Percentiles rank a stretch among this genome's conserved stretches.
phyloP scores from a whole-genome alignment of 2,329 filamentous ascomycete genomes.

The Didymella segeticola region DNA sequence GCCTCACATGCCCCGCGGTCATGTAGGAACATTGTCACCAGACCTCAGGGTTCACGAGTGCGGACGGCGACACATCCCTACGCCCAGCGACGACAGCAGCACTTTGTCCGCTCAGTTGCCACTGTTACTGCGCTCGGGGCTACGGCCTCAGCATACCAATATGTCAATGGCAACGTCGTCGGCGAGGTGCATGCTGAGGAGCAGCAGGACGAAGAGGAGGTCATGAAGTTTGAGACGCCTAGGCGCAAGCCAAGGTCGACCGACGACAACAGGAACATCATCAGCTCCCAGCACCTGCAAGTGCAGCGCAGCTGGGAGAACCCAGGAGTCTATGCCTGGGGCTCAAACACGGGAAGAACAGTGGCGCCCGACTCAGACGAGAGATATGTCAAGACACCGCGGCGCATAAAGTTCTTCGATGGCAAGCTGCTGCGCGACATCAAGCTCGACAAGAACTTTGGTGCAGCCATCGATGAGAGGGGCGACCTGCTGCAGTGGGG shows the following conservation, averaged over 20 bases:
- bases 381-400: slow-evolving; percentile 77
- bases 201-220: slow-evolving; percentile 56
- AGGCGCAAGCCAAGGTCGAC: slow-evolving; percentile 63
- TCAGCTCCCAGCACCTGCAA: slow-evolving; percentile 87
- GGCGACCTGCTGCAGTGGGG: slow-evolving; percentile 96
- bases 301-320: slow-evolving; percentile 81
- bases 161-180: slow-evolving; percentile 50
- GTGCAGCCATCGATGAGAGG: slow-evolving; percentile 83
- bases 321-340: slow-evolving; percentile 93
- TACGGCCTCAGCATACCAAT: slow-evolving; percentile 54
- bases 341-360: slow-evolving; percentile 84
- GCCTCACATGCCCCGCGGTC: slow-evolving; percentile 30
- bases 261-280: slow-evolving; percentile 75
- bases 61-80: slow-evolving; percentile 46
- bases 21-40: slow-evolving; percentile 36
- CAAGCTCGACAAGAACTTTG: slow-evolving; percentile 82
- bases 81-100: slow-evolving; percentile 54
- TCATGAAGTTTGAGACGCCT: slow-evolving; percentile 72
- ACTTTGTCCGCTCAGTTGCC: slow-evolving; percentile 53
- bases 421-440: slow-evolving; percentile 83
- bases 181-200: slow-evolving; percentile 58
- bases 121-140: slow-evolving; percentile 53
- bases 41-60: slow-evolving; percentile 26
- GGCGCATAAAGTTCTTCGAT: slow-evolving; percentile 82
- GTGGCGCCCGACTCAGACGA: slow-evolving; percentile 84